A percentile compares a stretch with the other conserved stretches of the same genome.
These are phyloP conservation scores for Eragrostis nindensis DNA, from an alignment of 176 grass and related monocot genomes.

Conservation along the genomic window DNA sequence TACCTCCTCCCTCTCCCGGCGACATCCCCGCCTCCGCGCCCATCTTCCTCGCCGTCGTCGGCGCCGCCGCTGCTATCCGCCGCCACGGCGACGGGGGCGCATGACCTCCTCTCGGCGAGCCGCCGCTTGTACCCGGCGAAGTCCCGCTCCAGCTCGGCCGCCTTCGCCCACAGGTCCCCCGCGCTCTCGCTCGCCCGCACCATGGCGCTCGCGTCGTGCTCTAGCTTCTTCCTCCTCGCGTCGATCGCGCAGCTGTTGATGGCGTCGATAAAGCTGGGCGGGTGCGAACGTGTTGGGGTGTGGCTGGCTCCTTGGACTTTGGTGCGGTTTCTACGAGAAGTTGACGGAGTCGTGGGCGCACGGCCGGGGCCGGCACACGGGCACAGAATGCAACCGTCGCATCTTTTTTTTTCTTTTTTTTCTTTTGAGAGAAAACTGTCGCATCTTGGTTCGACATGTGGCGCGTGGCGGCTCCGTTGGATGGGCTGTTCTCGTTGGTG, in stretches of 20 bases:
- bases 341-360: conserved; percentile 37
- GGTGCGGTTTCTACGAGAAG: conserved; percentile 24
- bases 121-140: conserved; percentile 65
- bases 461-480: not conserved
- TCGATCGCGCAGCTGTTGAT: too few species aligned
- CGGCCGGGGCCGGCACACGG: not conserved
- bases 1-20: conserved; percentile 50
- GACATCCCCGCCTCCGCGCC: not conserved
- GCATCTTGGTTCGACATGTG: conserved; percentile 24
- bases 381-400: not conserved
- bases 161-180: conserved; percentile 57
- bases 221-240: too few species aligned
- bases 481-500: not conserved
- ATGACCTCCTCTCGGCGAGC: conserved; percentile 14
- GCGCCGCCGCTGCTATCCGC: not conserved
- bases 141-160: conserved; percentile 57
- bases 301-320: not conserved
- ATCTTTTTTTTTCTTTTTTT: too few species aligned
- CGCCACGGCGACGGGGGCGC: not conserved
- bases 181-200: not conserved
- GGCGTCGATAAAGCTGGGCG: not conserved
- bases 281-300: not conserved
- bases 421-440: too few species aligned
- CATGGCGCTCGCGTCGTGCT: not conserved
- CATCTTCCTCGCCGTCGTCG: not conserved